A percentile compares a stretch with the other conserved stretches of the same genome.
These are phyloP conservation scores for Fusarium cyanostomum DNA, from an alignment of 2,329 filamentous ascomycete genomes.

Conservation along the genomic window DNA sequence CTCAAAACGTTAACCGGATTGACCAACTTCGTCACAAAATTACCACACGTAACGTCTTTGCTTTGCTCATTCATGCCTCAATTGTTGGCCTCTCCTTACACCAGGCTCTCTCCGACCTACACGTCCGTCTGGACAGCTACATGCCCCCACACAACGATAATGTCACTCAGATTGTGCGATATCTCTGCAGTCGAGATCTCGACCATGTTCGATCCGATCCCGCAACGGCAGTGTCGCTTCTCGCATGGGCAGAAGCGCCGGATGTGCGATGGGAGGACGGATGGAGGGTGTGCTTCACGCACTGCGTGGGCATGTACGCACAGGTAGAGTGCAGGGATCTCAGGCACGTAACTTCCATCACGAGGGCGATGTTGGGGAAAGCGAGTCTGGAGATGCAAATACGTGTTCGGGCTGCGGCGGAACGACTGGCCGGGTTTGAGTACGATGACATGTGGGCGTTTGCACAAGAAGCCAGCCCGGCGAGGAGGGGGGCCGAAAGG, in stretches of 20 bases:
- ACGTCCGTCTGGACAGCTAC: slow-evolving; percentile 67
- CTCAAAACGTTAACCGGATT: slow-evolving; percentile 56
- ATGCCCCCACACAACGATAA: slow-evolving; percentile 66
- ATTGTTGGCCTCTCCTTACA: slow-evolving; percentile 71
- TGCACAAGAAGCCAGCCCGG: slow-evolving; percentile 56
- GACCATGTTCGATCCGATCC: slow-evolving; percentile 72
- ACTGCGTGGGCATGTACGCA: slow-evolving; percentile 71
- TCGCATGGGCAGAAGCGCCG: slow-evolving; percentile 72
- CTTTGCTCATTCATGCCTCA: slow-evolving; percentile 69
- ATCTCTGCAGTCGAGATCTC: slow-evolving; percentile 66
- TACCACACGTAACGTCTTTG: slow-evolving; percentile 75
- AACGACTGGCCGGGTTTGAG: slow-evolving; percentile 67
- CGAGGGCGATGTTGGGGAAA: slow-evolving; percentile 69
- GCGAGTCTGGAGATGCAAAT: slow-evolving; percentile 70
- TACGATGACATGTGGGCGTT: slow-evolving; percentile 69
- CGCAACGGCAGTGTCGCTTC: slow-evolving; percentile 66
- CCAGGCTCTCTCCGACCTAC: slow-evolving; percentile 70
- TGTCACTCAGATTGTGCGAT: slow-evolving; percentile 68
- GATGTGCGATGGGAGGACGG: slow-evolving; percentile 72
- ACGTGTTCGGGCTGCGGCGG: slow-evolving; percentile 69
- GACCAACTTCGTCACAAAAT: slow-evolving; percentile 67
- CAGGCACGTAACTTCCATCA: slow-evolving; percentile 66
- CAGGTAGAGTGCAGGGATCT: slow-evolving; percentile 67
- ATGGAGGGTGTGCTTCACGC: slow-evolving; percentile 73
- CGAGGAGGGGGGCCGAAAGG: slow-evolving; percentile 65